Conservation (phyloP, 225 moss, liverwort and hornwort genomes). For the Antitrichia curtipendula region DNA sequence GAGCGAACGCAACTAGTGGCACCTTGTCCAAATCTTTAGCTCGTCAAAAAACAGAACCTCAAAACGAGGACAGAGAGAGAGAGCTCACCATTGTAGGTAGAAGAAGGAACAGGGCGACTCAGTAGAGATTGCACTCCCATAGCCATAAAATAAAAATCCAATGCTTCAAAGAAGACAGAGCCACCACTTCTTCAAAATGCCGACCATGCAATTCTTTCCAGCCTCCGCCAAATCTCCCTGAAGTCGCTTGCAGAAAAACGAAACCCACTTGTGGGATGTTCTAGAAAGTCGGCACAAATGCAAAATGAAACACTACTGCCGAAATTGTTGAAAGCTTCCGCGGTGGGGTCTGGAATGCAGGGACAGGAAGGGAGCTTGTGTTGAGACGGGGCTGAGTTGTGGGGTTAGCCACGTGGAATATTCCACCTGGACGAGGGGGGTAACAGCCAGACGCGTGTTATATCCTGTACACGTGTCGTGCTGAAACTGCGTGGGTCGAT, state of each 20-base stretch:
- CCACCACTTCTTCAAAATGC: background rate
- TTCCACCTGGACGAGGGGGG: constrained; percentile 11
- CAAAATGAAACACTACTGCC: background rate
- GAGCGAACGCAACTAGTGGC: background rate
- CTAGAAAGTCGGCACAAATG: background rate
- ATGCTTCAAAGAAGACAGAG: background rate
- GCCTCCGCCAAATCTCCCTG: background rate
- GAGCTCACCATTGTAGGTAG: constrained; percentile 1
- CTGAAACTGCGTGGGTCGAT: background rate
- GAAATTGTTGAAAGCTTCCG: background rate
- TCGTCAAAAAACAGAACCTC: background rate
- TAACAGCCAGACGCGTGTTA: background rate
- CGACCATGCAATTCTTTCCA: background rate
- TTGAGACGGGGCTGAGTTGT: background rate
- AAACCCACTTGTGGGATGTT: background rate
- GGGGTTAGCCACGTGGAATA: constrained; percentile 8
- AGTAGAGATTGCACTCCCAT: constrained; percentile 33
- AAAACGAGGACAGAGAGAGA: background rate
- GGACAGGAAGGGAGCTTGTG: background rate
- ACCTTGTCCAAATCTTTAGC: background rate
- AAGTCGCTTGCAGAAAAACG: too few relatives aligned
- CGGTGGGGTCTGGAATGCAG: background rate
- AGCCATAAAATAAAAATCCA: constrained; percentile 3
- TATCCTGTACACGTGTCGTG: background rate
- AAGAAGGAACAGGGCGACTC: constrained; percentile 5